Conservation (phyloP, 2,329 filamentous ascomycete genomes). For the Parastagonospora avenae region DNA sequence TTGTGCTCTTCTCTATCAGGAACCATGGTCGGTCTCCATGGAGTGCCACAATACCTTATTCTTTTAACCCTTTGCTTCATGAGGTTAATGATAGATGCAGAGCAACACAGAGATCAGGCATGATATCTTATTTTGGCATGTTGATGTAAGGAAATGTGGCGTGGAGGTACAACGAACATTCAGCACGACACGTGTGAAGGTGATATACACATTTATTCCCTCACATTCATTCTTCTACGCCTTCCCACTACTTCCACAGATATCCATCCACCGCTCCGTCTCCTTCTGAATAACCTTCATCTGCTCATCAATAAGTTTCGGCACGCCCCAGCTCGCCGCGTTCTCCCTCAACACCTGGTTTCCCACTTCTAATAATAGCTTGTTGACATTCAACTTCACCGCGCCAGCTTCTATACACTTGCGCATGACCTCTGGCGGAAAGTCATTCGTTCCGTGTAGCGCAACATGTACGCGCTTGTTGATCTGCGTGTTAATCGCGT, state of each 20-base stretch:
- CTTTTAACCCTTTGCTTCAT: no score
- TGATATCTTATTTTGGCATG: neutral
- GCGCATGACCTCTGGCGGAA: constrained; percentile 56
- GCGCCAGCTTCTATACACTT: constrained; percentile 59
- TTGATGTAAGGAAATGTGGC: no score
- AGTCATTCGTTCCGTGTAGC: constrained; percentile 64
- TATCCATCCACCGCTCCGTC: constrained; percentile 57
- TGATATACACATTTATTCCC: neutral
- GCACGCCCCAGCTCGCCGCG: constrained; percentile 36
- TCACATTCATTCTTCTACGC: constrained; percentile 27
- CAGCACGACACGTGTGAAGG: no score
- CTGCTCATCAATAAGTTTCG: constrained; percentile 53
- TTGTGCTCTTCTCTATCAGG: neutral
- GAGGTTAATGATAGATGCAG: neutral
- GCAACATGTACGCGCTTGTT: constrained; percentile 55
- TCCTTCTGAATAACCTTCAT: constrained; percentile 51
- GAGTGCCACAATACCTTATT: no score
- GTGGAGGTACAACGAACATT: no score
- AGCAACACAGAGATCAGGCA: neutral
- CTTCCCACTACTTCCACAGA: constrained; percentile 54
- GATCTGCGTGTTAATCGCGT: constrained; percentile 36
- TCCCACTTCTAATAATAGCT: constrained; percentile 55
- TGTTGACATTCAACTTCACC: constrained; percentile 65
- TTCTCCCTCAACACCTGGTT: constrained; percentile 50
- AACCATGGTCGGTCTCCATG: no score